Conservation (phyloP, 495 filamentous ascomycete genomes). For the Podospora tetraspora region DNA sequence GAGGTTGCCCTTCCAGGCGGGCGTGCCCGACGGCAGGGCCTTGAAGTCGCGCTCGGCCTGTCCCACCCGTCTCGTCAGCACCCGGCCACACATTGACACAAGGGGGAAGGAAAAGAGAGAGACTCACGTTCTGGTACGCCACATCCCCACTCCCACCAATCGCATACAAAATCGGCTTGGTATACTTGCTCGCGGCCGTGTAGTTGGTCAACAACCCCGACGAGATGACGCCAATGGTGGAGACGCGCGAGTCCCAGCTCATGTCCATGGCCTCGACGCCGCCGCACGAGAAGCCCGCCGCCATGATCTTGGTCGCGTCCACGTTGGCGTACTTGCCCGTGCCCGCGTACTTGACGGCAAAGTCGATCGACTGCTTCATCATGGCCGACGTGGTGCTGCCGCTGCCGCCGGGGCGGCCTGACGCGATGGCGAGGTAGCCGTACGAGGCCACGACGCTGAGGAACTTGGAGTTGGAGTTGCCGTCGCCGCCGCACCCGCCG, state of each 20-base stretch:
- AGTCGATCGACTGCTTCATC: slow-evolving; percentile 26
- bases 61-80: background rate
- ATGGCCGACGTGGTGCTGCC: slow-evolving; percentile 17
- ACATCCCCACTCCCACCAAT: slow-evolving; percentile 27
- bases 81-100: background rate
- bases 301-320: slow-evolving; percentile 24
- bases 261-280: slow-evolving; percentile 28
- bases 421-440: slow-evolving; percentile 28
- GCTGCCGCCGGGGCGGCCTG: slow-evolving; percentile 21
- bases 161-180: slow-evolving; percentile 24
- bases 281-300: slow-evolving; percentile 23
- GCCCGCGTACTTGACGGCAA: slow-evolving; percentile 25
- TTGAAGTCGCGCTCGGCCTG: slow-evolving; percentile 16
- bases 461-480: slow-evolving; percentile 4
- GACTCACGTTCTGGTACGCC: slow-evolving; percentile 28
- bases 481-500: slow-evolving; percentile 25
- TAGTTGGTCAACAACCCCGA: slow-evolving; percentile 22
- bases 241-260: slow-evolving; percentile 17
- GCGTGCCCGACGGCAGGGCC: slow-evolving; percentile 5
- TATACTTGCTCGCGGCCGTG: slow-evolving; percentile 13
- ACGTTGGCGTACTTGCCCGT: slow-evolving; percentile 27
- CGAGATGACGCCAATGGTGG: slow-evolving; percentile 24
- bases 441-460: slow-evolving; percentile 23
- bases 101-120: background rate
- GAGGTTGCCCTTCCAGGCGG: slow-evolving; percentile 16